A percentile compares a stretch with the other conserved stretches of the same genome.
phyloP scores from a whole-genome alignment of 192 early-diverging fungal species.

The Haplosporangium gracile region DNA sequence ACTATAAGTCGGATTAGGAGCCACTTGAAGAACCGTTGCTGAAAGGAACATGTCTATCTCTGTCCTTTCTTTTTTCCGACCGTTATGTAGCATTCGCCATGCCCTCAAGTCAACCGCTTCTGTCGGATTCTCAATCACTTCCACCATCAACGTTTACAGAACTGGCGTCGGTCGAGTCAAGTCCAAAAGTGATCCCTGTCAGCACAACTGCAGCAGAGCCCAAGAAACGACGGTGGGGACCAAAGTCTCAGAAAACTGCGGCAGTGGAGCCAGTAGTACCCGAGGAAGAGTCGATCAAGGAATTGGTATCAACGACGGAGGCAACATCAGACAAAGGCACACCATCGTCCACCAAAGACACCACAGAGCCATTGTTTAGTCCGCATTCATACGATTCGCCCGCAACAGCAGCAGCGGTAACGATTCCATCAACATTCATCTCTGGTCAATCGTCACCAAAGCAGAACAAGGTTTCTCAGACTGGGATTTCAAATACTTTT shows the following conservation, averaged over 20 bases:
- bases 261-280: not conserved
- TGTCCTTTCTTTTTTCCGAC: not conserved
- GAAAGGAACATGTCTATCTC: not conserved
- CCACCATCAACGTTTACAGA: not conserved
- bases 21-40: not conserved
- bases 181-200: not conserved
- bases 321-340: not conserved
- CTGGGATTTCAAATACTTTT: conserved; percentile 17
- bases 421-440: not conserved
- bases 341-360: not conserved
- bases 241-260: conserved; percentile 13
- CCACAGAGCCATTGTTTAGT: not conserved
- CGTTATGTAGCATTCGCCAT: conserved; percentile 31
- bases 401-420: not conserved
- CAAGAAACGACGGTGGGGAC: conserved; percentile 38
- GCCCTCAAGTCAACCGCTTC: conserved; percentile 15
- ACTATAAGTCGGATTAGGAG: not conserved
- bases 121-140: conserved; percentile 21
- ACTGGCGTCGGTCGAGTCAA: not conserved
- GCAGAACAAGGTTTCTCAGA: not conserved
- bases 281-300: not conserved
- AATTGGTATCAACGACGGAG: not conserved
- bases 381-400: not conserved
- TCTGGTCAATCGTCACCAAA: not conserved
- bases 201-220: not conserved